These are phyloP conservation scores for Lactifluus rugatus DNA, from an alignment of 768 basidiomycete genomes.

Conservation along the genomic window DNA sequence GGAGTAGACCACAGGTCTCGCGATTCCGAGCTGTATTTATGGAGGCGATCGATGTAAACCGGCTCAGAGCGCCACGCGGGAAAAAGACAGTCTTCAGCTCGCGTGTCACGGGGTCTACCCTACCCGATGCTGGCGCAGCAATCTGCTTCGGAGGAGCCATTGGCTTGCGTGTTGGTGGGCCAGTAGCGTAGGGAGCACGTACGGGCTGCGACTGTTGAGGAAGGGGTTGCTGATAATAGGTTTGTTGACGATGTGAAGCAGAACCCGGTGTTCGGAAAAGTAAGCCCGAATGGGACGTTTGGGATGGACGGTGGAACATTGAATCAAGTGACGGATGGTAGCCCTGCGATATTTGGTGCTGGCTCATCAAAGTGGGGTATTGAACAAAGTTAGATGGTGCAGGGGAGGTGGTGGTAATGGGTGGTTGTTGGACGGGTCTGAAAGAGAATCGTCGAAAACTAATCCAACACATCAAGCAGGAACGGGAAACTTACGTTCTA, in stretches of 20 bases:
- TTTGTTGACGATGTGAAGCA: constrained; percentile 18
- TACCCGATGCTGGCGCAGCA: constrained; percentile 23
- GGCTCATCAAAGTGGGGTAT: constrained; percentile 69
- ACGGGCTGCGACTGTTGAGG: constrained; percentile 13
- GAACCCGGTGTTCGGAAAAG: constrained; percentile 17
- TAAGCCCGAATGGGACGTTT: constrained; percentile 14
- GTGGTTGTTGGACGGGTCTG: constrained; percentile 27
- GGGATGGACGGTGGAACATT: constrained; percentile 42
- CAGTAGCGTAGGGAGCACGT: background rate
- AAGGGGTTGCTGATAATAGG: constrained; percentile 17
- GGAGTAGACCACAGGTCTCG: constrained; percentile 80
- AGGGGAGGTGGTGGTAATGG: constrained; percentile 64
- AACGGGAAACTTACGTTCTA: constrained; percentile 18
- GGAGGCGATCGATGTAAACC: constrained; percentile 68
- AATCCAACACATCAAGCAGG: background rate
- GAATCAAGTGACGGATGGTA: constrained; percentile 70
- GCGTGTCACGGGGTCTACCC: constrained; percentile 27
- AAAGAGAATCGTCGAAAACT: background rate
- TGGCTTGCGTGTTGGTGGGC: constrained; percentile 18
- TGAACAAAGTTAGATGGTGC: constrained; percentile 44
- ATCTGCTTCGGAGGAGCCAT: constrained; percentile 26
- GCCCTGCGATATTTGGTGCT: constrained; percentile 68
- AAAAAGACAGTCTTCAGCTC: constrained; percentile 57
- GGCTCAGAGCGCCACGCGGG: constrained; percentile 61
- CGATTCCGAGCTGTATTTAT: constrained; percentile 68